Conservation (phyloP, 768 basidiomycete species). For the Russula sp. region DNA sequence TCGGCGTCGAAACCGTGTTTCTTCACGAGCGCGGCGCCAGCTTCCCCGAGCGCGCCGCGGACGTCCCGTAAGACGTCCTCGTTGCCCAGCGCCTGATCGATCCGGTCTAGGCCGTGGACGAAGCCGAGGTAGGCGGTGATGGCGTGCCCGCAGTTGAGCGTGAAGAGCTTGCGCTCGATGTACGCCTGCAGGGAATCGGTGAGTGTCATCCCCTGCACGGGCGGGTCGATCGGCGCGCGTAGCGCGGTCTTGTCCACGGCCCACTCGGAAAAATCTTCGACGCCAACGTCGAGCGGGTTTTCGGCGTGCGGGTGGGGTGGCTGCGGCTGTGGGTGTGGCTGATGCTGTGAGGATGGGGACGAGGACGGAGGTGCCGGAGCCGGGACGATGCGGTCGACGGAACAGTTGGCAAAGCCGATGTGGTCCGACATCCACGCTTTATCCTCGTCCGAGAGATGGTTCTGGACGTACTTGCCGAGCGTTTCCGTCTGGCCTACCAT, state of each 20-base stretch:
- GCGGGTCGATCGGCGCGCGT: conserved; percentile 24
- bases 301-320: conserved; percentile 1
- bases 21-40: conserved; percentile 32
- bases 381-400: conserved; percentile 35
- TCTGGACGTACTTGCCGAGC: conserved; percentile 28
- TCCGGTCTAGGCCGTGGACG: conserved; percentile 27
- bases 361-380: neutral
- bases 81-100: conserved; percentile 30
- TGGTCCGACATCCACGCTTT: conserved; percentile 25
- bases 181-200: conserved; percentile 30
- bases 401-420: conserved; percentile 37
- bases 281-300: conserved; percentile 32
- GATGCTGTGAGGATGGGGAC: too few species aligned
- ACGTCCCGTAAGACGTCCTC: conserved; percentile 26
- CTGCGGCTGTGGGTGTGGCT: too few species aligned
- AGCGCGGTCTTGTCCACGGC: conserved; percentile 30
- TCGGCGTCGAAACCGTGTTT: conserved; percentile 25
- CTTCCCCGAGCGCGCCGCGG: conserved; percentile 30
- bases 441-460: conserved; percentile 28
- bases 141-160: conserved; percentile 37
- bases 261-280: conserved; percentile 38
- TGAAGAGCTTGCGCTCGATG: conserved; percentile 38
- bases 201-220: conserved; percentile 29
- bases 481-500: conserved; percentile 31
- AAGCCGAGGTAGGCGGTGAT: conserved; percentile 35